A percentile compares a stretch with the other conserved stretches of the same genome.
These are phyloP conservation scores for Leccinum incarnatum DNA, from an alignment of 768 basidiomycete genomes.

Conservation along the genomic window DNA sequence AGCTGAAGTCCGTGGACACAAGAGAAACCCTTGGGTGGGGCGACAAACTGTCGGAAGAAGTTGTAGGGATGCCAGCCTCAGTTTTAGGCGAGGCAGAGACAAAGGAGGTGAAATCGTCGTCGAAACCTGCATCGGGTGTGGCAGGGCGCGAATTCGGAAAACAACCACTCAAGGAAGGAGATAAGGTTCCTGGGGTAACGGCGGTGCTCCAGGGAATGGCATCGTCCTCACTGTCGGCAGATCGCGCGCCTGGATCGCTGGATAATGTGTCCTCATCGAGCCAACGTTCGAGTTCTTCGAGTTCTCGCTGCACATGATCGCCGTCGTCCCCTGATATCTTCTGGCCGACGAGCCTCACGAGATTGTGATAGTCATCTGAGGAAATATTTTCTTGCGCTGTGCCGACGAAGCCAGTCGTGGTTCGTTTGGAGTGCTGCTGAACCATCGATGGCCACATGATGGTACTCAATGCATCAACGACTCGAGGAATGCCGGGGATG, in stretches of 20 bases:
- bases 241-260: constrained; percentile 16
- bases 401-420: background rate
- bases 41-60: constrained; percentile 2
- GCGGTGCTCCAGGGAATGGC: constrained; percentile 42
- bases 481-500: constrained; percentile 58
- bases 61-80: background rate
- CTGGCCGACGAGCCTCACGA: constrained; percentile 20
- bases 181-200: constrained; percentile 28
- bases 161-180: constrained; percentile 25
- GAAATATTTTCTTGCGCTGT: constrained; percentile 3
- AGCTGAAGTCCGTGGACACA: constrained; percentile 21
- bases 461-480: constrained; percentile 77
- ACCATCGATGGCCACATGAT: constrained; percentile 88
- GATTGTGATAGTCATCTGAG: constrained; percentile 20
- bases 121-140: constrained; percentile 50
- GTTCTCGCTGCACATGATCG: constrained; percentile 45
- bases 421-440: constrained; percentile 9
- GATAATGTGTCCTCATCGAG: constrained; percentile 43
- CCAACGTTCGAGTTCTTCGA: constrained; percentile 62
- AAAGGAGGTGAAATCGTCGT: constrained; percentile 80
- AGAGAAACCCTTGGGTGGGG: constrained; percentile 2
- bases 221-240: constrained; percentile 17
- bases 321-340: constrained; percentile 26
- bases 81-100: constrained; percentile 52
- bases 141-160: constrained; percentile 21